phyloP scores from a whole-genome alignment of 495 filamentous ascomycete genomes.

The Letharia lupina region DNA sequence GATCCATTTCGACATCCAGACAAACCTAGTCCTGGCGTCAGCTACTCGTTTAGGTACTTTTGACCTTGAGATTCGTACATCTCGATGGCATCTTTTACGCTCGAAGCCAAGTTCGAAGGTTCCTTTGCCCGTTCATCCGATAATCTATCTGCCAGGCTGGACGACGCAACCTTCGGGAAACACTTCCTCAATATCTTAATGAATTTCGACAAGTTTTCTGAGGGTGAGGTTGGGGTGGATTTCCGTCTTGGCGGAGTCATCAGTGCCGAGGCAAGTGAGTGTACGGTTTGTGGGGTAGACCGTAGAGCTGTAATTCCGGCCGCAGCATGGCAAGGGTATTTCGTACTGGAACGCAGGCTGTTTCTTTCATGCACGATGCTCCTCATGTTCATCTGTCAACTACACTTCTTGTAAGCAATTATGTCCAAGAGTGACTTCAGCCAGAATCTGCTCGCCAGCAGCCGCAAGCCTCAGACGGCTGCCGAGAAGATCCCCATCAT shows the following conservation, averaged over 20 bases:
- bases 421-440: conserved; percentile 27
- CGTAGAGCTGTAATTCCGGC: neutral
- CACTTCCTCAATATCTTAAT: too few species aligned
- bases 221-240: too few species aligned
- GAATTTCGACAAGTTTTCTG: too few species aligned
- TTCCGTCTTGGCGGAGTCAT: conserved; percentile 1
- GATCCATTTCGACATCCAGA: too few species aligned
- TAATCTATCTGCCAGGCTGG: too few species aligned
- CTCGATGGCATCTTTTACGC: too few species aligned
- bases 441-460: conserved; percentile 22
- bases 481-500: conserved; percentile 54
- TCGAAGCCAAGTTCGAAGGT: too few species aligned
- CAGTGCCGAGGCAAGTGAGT: neutral
- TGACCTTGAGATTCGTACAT: too few species aligned
- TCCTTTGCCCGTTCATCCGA: too few species aligned
- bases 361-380: neutral
- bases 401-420: neutral
- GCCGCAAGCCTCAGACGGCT: conserved; percentile 24
- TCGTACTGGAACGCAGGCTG: neutral
- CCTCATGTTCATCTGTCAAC: neutral
- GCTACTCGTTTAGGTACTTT: too few species aligned
- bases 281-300: neutral
- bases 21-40: too few species aligned
- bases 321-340: neutral
- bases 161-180: too few species aligned